These are phyloP conservation scores for Boletellus deceptivus DNA, from an alignment of 1,284 basidiomycete genomes.

Conservation along the genomic window DNA sequence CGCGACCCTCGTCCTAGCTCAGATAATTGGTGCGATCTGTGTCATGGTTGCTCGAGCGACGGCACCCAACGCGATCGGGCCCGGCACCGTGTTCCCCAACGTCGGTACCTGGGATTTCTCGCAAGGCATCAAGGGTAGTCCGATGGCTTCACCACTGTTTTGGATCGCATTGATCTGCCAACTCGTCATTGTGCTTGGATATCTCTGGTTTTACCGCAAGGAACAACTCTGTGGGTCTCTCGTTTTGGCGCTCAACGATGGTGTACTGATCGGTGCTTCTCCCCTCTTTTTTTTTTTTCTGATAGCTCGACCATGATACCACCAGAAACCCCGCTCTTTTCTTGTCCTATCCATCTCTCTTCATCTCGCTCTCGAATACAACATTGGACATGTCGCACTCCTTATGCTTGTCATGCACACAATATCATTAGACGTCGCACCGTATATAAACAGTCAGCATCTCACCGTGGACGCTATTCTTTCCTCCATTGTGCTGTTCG, in stretches of 20 bases:
- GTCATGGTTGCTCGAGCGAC: conserved; percentile 86
- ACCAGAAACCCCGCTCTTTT: neutral
- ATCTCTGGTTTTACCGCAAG: conserved; percentile 94
- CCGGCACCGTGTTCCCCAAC: conserved; percentile 89
- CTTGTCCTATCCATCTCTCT: neutral
- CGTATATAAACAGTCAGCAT: neutral
- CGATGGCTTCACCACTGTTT: conserved; percentile 78
- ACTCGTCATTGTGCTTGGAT: conserved; percentile 82
- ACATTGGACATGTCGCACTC: neutral
- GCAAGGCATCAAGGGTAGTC: conserved; percentile 67
- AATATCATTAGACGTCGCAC: neutral
- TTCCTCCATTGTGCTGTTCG: no score
- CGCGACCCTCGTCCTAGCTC: conserved; percentile 85
- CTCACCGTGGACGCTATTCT: neutral
- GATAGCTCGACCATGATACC: conserved; percentile 40
- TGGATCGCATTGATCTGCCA: conserved; percentile 84
- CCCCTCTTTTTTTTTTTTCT: neutral
- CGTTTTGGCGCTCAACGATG: neutral
- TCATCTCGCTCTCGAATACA: neutral
- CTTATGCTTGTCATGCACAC: no score
- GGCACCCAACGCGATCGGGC: conserved; percentile 81
- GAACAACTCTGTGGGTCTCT: conserved; percentile 68
- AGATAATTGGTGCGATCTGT: conserved; percentile 77
- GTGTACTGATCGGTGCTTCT: neutral
- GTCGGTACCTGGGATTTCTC: conserved; percentile 83